Evolutionary conservation across 1,284 basidiomycete species (phyloP).

Genomic region (Cutaneotrichosporon dermatis): DNA sequence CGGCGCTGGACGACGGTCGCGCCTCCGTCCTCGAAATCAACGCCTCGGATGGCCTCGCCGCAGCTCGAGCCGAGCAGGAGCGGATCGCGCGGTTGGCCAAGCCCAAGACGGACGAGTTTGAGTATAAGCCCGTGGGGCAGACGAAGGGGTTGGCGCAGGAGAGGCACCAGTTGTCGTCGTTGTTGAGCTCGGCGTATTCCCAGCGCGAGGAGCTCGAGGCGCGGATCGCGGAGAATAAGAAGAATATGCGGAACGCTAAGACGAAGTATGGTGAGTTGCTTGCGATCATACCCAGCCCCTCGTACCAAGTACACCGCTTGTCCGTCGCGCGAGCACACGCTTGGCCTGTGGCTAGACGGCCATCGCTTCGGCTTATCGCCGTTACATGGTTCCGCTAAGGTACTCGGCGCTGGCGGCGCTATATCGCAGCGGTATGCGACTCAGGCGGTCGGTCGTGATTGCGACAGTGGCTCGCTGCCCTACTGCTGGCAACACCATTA

Average conservation of each 20-base stretch:
- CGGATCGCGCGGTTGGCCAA: constrained; percentile 27
- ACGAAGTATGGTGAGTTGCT: constrained; percentile 38
- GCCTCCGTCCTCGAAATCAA: constrained; percentile 33
- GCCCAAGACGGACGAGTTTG: constrained; percentile 36
- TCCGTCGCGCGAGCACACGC: no score
- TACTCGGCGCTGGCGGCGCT: no score
- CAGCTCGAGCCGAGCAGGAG: constrained; percentile 30
- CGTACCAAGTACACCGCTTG: no score
- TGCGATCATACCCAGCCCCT: no score
- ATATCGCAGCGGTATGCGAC: no score
- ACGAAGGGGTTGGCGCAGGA: constrained; percentile 45
- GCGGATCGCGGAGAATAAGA: constrained; percentile 45
- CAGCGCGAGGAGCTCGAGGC: constrained; percentile 44
- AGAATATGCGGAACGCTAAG: constrained; percentile 40
- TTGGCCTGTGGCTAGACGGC: no score
- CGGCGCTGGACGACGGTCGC: constrained; percentile 32
- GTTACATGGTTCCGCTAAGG: no score
- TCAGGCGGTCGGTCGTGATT: no score
- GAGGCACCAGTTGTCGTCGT: constrained; percentile 45
- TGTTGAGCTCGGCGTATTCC: constrained; percentile 41
- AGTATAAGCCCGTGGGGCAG: constrained; percentile 46
- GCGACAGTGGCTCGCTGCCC: no score
- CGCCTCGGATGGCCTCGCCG: constrained; percentile 31
- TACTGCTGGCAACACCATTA: no score
- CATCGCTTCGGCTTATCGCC: no score